Evolutionary conservation across 768 basidiomycete species (phyloP), one percentile per base, ranked within the genome.

Genomic region (Lactifluus volemus): DNA sequence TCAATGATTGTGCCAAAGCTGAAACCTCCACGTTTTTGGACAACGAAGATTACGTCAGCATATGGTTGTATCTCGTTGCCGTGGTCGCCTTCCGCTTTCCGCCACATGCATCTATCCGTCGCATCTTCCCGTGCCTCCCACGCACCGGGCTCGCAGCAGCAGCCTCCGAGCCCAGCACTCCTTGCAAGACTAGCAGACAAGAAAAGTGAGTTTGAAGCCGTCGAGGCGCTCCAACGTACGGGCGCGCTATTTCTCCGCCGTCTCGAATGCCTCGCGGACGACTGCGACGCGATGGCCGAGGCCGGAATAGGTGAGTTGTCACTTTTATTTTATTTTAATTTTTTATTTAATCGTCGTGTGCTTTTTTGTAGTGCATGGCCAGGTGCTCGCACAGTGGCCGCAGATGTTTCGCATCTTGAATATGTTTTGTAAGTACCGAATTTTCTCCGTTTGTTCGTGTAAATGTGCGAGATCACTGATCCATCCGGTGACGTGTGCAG

Each of bases 131-230:
- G 74, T 79, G 1, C 76, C 67, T 67, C 81, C 83, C 47, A 76
- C 74, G 19, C 83, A 82, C 14, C 79, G 84, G 65, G 45, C 74
- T 41, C 69, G 9, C 59, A 59, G 34, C 73, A 69, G 9, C 59
- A 59, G 34, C 73, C 59, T 68, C 75, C 7, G 45, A 78, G 75
- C 53, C 74, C 81, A 2, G 81, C 81, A 0, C 78, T 83, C 1
- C 60, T 74, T 1, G 76, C 81, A 17, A 85, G 84, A 65, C 78
- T 88, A 48, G 57, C 77, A 2, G 88, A 91, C 68, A 90, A 90
- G 76, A 90, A 88, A 75, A 90, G 88, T 68, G 89, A 91, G 70
- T 82, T 77, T 58, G 88, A 89, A 57, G 87, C 86, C 0, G 85
- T 89, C 29, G 78, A 81, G 21, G 88, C 88, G 1, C 75, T 91